Conservation (phyloP, 805 yeast genomes). For the Babjeviella inositovora region DNA sequence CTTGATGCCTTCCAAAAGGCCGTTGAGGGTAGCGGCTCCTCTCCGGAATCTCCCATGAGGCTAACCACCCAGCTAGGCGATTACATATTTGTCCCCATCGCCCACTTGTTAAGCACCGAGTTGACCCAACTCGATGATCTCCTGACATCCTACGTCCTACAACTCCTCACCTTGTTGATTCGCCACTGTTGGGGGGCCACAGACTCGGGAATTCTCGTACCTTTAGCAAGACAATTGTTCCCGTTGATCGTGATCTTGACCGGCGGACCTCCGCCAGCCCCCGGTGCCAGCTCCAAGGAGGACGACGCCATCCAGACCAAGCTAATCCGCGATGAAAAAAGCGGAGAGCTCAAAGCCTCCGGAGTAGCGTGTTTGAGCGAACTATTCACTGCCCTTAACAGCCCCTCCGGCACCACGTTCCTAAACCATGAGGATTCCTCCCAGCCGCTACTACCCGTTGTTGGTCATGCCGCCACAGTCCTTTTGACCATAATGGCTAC, state of each 20-base stretch:
- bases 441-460: too few species aligned
- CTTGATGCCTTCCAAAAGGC: too few species aligned
- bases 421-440: too few species aligned
- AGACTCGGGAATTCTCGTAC: conserved; percentile 15
- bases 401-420: too few species aligned
- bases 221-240: conserved; percentile 24
- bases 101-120: conserved; percentile 31
- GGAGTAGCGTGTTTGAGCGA: too few species aligned
- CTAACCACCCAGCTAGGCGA: conserved; percentile 32
- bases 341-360: too few species aligned
- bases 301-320: too few species aligned
- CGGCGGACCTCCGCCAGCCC: conserved; percentile 29
- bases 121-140: conserved; percentile 19
- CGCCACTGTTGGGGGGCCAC: conserved; percentile 25
- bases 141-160: conserved; percentile 25
- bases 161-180: conserved; percentile 25
- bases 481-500: too few species aligned
- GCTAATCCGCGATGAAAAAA: too few species aligned
- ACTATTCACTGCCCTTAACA: too few species aligned
- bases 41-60: conserved; percentile 17
- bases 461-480: too few species aligned
- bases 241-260: conserved; percentile 27
- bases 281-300: too few species aligned
- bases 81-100: conserved; percentile 45
- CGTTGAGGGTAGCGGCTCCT: conserved; percentile 17